Evolutionary conservation across 148 eudicot genomes (phyloP).

Genomic region (Camellia lanceoleosa): DNA sequence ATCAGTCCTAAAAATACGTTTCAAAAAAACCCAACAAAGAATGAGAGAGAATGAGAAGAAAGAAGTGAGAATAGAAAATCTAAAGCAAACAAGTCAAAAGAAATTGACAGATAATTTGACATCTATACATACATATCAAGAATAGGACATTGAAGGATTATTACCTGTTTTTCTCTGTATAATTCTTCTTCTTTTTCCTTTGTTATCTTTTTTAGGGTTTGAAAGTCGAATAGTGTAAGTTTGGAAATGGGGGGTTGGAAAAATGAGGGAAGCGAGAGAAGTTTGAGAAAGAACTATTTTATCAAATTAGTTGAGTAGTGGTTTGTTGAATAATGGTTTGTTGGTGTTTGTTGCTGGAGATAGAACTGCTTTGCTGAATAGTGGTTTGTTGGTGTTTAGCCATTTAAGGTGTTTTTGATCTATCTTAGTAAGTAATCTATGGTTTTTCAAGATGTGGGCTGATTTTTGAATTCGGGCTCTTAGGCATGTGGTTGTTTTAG

Average conservation of each 20-base stretch:
- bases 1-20: neutral
- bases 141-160: neutral
- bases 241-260: neutral
- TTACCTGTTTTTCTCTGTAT: constrained; percentile 2
- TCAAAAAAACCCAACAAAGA: neutral
- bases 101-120: neutral
- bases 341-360: no score
- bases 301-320: no score
- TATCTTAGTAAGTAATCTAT: no score
- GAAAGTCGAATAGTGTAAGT: neutral
- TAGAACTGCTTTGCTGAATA: no score
- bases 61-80: neutral
- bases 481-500: no score
- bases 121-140: neutral
- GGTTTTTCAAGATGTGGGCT: no score
- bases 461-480: no score
- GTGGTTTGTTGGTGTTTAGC: no score
- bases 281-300: neutral
- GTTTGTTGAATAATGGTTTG: no score
- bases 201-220: neutral
- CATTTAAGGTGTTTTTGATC: no score
- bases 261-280: constrained; percentile 5
- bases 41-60: neutral
- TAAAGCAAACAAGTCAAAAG: neutral
- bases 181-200: neutral